Percentiles rank a stretch among this genome's conserved stretches.
Conservation (phyloP, 1,284 basidiomycete genomes). For the Fomitopsis betulina region DNA sequence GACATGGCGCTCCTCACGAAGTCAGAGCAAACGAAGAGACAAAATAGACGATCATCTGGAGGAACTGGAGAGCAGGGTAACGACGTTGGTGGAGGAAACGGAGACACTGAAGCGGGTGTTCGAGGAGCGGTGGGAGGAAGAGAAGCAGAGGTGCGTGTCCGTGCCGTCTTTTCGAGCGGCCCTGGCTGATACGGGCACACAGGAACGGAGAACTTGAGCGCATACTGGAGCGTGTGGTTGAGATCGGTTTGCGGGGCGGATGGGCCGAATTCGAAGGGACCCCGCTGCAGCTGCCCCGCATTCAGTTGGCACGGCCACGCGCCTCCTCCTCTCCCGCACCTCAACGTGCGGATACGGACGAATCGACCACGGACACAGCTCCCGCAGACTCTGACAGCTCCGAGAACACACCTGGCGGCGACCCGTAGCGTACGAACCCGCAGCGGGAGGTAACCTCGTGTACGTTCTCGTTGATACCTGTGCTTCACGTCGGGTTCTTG, state of each 20-base stretch:
- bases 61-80: slow-evolving; percentile 43
- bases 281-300: slow-evolving; percentile 44
- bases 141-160: slow-evolving; percentile 41
- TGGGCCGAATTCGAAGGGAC: slow-evolving; percentile 61
- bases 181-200: background rate
- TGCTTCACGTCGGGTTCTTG: background rate
- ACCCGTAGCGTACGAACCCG: background rate
- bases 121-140: slow-evolving; percentile 40
- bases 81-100: slow-evolving; percentile 42
- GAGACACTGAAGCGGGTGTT: slow-evolving; percentile 40
- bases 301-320: slow-evolving; percentile 25
- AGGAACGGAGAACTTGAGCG: slow-evolving; percentile 64
- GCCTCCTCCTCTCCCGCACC: background rate
- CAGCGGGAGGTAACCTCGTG: background rate
- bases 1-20: slow-evolving; percentile 72
- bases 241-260: slow-evolving; percentile 65
- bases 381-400: background rate
- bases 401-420: background rate
- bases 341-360: background rate
- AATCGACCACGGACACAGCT: background rate
- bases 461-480: background rate
- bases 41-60: slow-evolving; percentile 73
- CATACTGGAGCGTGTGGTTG: slow-evolving; percentile 67
- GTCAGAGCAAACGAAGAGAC: slow-evolving; percentile 69
- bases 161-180: slow-evolving; percentile 5